A percentile compares a stretch with the other conserved stretches of the same genome.
These are phyloP conservation scores for Fermentozyma sake DNA, from an alignment of 1,139 yeast species.

Conservation along the genomic window DNA sequence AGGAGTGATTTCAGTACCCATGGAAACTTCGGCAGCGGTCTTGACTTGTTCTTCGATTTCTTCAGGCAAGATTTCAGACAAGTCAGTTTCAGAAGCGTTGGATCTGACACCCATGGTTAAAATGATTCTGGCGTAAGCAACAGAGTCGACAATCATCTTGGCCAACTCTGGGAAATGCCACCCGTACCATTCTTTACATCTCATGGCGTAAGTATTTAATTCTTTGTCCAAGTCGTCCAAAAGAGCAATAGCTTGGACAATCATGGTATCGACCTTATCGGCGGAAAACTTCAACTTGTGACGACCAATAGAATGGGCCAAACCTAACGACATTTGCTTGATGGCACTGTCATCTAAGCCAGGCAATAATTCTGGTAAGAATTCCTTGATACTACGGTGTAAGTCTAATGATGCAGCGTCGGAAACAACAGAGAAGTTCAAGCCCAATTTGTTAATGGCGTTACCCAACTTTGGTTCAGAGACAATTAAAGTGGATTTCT, in stretches of 20 bases:
- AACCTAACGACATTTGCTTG: conserved; percentile 93
- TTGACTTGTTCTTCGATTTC: conserved; percentile 79
- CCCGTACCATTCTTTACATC: conserved; percentile 99
- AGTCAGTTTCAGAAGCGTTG: conserved; percentile 83
- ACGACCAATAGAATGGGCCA: conserved; percentile 97
- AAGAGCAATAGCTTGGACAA: conserved; percentile 96
- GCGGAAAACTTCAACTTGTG: conserved; percentile 96
- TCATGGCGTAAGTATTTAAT: conserved; percentile 95
- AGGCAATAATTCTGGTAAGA: conserved; percentile 89
- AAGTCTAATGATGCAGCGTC: conserved; percentile 94
- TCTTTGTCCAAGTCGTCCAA: conserved; percentile 97
- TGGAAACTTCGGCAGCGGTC: conserved; percentile 94
- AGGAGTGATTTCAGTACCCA: conserved; percentile 97
- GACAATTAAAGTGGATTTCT: conserved; percentile 85
- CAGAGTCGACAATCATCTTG: conserved; percentile 92
- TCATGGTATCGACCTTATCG: conserved; percentile 97
- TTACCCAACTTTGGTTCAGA: conserved; percentile 95
- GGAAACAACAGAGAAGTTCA: conserved; percentile 82
- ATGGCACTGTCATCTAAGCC: conserved; percentile 83
- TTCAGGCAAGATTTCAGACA: conserved; percentile 89
- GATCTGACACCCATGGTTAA: conserved; percentile 93
- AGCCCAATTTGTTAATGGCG: conserved; percentile 89
- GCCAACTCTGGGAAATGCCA: conserved; percentile 99
- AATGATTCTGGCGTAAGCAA: conserved; percentile 89
- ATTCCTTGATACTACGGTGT: conserved; percentile 91